Base-by-base conservation (phyloP, 257 asterid species). In the Plectranthus barbatus region DNA sequence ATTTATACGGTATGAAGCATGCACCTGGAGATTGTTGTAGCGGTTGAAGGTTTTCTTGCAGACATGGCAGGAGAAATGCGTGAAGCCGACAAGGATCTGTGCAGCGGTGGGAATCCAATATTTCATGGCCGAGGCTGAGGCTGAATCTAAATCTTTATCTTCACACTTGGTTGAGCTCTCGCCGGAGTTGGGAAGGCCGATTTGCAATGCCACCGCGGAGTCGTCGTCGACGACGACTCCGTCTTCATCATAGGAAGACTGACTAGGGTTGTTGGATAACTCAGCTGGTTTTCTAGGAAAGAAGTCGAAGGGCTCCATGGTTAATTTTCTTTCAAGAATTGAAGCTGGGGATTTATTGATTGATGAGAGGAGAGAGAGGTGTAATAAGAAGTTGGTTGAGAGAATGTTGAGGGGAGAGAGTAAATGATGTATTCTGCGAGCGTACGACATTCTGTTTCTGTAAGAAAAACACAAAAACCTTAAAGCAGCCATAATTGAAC, bases 11-110 rank as follows among this genome's bases (percentile, higher is more conserved):
- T n/a, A n/a, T n/a, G n/a, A n/a, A n/a, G 12, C 10, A 36, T 24
- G 31, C 58, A 85, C 95, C 95, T 82, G 95, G 48, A 88, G 92
- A 84, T 88, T 86, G 50, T 88, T 88, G 84, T 88, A 80, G 68
- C 92, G 88, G 52, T 72, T 88, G 74, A 88, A 88, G 64, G 86
- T 74, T 68, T 84, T 86, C 6, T 60, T 62, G 81, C 96, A 88
- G 17, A 88, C 69, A 59, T 82, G 95, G 76, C 96, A 88, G 0
- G 85, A 78, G 66, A 88, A 88, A 69, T 83, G 76, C 11, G 92
- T 82, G 79, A 88, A 84, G 48, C 95, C 96, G 45, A 76, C 80
- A 59, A 79, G 60, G 26, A 86, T 86, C 48, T 86, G 90, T 18
- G 85, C 77, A 11, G 81, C 73, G 3, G 95, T 83, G 17, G 95